Base-by-base conservation (phyloP, 176 grass and related monocot genomes). In the Cenchrus fungigraminus region DNA sequence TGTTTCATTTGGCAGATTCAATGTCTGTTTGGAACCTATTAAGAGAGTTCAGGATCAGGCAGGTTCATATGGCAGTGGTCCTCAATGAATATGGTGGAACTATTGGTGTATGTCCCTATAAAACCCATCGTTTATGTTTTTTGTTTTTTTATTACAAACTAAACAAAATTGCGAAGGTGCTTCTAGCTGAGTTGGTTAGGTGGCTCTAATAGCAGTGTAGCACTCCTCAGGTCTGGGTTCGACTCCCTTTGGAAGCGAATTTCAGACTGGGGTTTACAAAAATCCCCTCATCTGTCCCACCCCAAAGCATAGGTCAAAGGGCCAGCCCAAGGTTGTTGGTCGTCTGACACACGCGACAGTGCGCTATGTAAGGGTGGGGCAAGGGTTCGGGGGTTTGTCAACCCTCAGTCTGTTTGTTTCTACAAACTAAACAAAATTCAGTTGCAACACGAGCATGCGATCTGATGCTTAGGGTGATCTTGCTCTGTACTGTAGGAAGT, bases 71-170 rank as follows among this genome's bases (percentile, higher is more conserved):
- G 97, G 97, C 97, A 84, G 93, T 99, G 22, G 94, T 99, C 68
- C 91, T 99, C 52, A 96, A 96, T 73, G 97, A 99, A 89, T 99
- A 99, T 92, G 97, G 97, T 22, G 97, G 97, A 84, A 99, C 97
- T 80, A 84, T 99, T 79, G 97, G 93, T 91, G 93, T 98, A 95
- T 43, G 96, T 90, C 53, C 79, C 50, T 57, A 81, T 83, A 45
- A 77, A 79, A n/a, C 66, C 20, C 17, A 76, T 74, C 32, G n/a
- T 78, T 89, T 87, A 75, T 84, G 53, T 80, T 55, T 6, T 77
- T 57, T 77, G 42, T 8, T 16, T 37, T 71, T 71, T 86, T 82
- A 52, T 86, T 82, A 52, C 40, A 89, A 79, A 80, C 47, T 11
- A 37, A 46, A 79, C 6, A 11, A 37, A 66, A 4, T 22, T 79